Conservation (phyloP, 2,329 filamentous ascomycete genomes). For the Monilinia polystroma region DNA sequence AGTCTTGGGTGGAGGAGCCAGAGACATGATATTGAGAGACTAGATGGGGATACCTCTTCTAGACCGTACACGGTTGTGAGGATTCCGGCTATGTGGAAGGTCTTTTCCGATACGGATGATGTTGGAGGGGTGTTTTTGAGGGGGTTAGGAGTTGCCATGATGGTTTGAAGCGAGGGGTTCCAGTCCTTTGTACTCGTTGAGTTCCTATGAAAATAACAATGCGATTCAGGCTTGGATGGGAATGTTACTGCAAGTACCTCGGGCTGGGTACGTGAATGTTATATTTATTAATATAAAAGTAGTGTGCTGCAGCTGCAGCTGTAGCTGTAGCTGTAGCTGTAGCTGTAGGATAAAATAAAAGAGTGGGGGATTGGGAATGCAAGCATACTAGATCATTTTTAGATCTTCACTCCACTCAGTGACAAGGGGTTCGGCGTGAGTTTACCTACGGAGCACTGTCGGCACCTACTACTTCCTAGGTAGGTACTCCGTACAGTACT, state of each 20-base stretch:
- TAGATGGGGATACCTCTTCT: constrained; percentile 59
- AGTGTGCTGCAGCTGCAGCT: too few species aligned
- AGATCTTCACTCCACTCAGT: constrained; percentile 8
- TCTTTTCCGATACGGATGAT: constrained; percentile 57
- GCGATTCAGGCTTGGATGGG: neutral
- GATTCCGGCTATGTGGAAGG: constrained; percentile 74
- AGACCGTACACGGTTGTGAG: constrained; percentile 79
- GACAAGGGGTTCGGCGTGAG: neutral
- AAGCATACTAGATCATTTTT: constrained; percentile 14
- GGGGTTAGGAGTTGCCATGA: constrained; percentile 25
- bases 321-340: too few species aligned
- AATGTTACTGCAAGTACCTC: neutral
- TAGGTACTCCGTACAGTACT: too few species aligned
- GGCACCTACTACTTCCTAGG: too few species aligned
- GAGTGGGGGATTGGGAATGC: constrained; percentile 16
- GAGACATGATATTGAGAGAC: constrained; percentile 67
- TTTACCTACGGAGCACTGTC: too few species aligned
- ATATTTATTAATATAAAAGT: too few species aligned
- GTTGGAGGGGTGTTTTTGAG: constrained; percentile 24
- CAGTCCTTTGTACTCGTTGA: neutral
- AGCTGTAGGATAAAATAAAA: neutral
- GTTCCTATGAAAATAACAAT: neutral
- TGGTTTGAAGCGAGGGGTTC: neutral
- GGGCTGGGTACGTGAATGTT: too few species aligned
- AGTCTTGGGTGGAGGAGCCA: constrained; percentile 87